A percentile compares a stretch with the other conserved stretches of the same genome.
Evolutionary conservation across 257 asterid genomes (phyloP).

Genomic region (Solanum raphanifolium): DNA sequence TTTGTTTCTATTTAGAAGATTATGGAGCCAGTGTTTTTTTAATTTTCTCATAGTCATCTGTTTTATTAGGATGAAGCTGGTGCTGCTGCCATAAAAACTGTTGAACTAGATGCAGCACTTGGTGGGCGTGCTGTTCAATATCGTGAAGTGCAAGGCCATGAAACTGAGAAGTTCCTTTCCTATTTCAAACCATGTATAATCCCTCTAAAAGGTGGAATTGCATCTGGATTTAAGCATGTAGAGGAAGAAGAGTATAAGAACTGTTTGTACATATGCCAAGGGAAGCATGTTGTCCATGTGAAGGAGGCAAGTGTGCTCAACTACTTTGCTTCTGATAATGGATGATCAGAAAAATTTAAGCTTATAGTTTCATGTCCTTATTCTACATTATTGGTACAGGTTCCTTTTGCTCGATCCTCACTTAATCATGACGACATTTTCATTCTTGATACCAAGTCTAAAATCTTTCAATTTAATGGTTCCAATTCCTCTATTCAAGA

Average conservation of each 20-base stretch:
- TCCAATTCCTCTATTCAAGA: conserved; percentile 97
- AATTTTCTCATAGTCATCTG: background rate
- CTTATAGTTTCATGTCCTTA: background rate
- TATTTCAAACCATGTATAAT: conserved; percentile 96
- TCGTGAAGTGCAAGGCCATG: conserved; percentile 96
- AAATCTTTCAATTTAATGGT: conserved; percentile 93
- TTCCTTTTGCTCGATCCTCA: conserved; percentile 86
- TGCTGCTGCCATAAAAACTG: conserved; percentile 78
- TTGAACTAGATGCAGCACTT: conserved; percentile 89
- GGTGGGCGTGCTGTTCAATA: conserved; percentile 99
- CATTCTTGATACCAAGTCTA: conserved; percentile 84
- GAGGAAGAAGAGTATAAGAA: conserved; percentile 75
- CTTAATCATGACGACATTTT: conserved; percentile 96
- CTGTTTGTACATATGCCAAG: conserved; percentile 78
- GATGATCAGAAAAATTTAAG: background rate
- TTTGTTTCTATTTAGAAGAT: conserved; percentile 10
- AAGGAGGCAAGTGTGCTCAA: conserved; percentile 60
- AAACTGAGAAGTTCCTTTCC: conserved; percentile 95
- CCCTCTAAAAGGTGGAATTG: conserved; percentile 94
- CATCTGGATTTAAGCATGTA: conserved; percentile 78
- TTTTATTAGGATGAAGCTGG: conserved; percentile 80
- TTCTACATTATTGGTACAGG: conserved; percentile 38
- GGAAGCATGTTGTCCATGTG: conserved; percentile 93
- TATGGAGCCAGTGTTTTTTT: background rate
- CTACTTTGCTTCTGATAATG: conserved; percentile 1